phyloP scores from a whole-genome alignment of 306 rosid genomes.

The Quercus suber region DNA sequence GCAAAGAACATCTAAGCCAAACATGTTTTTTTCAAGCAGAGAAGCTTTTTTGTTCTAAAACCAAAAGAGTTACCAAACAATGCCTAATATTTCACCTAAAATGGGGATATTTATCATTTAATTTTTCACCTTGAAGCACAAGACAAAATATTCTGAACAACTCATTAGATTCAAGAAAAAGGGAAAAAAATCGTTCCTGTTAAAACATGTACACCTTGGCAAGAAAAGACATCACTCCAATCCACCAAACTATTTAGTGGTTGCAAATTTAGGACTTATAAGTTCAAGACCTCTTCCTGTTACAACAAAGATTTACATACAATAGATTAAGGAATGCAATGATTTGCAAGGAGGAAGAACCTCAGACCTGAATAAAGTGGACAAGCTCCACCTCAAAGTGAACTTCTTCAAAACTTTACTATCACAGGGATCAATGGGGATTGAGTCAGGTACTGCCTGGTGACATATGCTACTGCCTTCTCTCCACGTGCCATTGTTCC shows the following conservation, averaged over 20 bases:
- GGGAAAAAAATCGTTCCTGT: not conserved
- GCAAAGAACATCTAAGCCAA: too few relatives aligned
- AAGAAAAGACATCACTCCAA: not conserved
- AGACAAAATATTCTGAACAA: not conserved
- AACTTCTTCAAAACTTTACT: constrained; percentile 72
- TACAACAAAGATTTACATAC: not conserved
- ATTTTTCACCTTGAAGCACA: not conserved
- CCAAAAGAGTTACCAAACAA: too few relatives aligned
- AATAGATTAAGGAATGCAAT: constrained; percentile 2
- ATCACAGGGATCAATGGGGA: constrained; percentile 62
- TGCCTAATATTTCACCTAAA: not conserved
- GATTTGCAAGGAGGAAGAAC: constrained; percentile 21
- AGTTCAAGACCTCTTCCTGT: not conserved
- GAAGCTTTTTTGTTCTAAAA: too few relatives aligned
- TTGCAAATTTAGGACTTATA: constrained; percentile 1
- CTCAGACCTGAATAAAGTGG: constrained; percentile 84
- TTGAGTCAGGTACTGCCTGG: constrained; percentile 63
- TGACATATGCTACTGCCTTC: constrained; percentile 77
- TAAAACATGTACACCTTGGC: not conserved
- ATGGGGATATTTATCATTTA: not conserved
- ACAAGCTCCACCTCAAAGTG: constrained; percentile 92
- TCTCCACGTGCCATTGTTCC: constrained; percentile 88
- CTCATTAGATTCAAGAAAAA: not conserved
- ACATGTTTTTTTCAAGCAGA: too few relatives aligned
- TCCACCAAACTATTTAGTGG: not conserved